These are phyloP conservation scores for Anthoceros angustus DNA, from an alignment of 225 moss, liverwort and hornwort genomes.

Conservation along the genomic window DNA sequence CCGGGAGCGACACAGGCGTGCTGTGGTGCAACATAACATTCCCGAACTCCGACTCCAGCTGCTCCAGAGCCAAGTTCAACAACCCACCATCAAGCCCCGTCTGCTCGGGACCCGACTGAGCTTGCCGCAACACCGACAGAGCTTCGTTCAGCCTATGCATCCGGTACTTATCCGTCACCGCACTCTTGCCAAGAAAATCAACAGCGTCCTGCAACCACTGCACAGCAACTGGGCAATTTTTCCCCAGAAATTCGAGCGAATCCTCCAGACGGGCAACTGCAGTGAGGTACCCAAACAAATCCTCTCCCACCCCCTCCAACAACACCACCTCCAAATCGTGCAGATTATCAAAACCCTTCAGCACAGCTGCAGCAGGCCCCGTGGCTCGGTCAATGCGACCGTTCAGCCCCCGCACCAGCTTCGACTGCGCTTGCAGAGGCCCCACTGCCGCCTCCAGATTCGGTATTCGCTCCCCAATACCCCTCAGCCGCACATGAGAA, in stretches of 20 bases:
- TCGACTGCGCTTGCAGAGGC: conserved; percentile 18
- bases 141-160: not conserved
- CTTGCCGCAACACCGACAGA: conserved; percentile 12
- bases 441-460: not conserved
- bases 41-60: conserved; percentile 59
- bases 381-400: conserved; percentile 26
- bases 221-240: conserved; percentile 1
- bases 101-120: conserved; percentile 4
- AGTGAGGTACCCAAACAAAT: conserved; percentile 7
- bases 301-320: conserved; percentile 21
- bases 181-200: conserved; percentile 20
- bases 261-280: not conserved
- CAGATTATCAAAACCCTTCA: conserved; percentile 42
- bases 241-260: not conserved
- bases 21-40: conserved; percentile 38
- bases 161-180: conserved; percentile 19
- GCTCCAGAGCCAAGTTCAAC: conserved; percentile 40
- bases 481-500: not conserved
- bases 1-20: conserved; percentile 28
- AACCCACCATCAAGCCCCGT: conserved; percentile 44
- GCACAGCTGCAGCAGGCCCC: conserved; percentile 36
- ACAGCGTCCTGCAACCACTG: conserved; percentile 35
- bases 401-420: conserved; percentile 19
- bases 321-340: conserved; percentile 21
- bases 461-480: not conserved